Evolutionary conservation across 148 eudicot genomes (phyloP), one percentile per base, ranked within the genome.

Genomic region (Spergularia marina): DNA sequence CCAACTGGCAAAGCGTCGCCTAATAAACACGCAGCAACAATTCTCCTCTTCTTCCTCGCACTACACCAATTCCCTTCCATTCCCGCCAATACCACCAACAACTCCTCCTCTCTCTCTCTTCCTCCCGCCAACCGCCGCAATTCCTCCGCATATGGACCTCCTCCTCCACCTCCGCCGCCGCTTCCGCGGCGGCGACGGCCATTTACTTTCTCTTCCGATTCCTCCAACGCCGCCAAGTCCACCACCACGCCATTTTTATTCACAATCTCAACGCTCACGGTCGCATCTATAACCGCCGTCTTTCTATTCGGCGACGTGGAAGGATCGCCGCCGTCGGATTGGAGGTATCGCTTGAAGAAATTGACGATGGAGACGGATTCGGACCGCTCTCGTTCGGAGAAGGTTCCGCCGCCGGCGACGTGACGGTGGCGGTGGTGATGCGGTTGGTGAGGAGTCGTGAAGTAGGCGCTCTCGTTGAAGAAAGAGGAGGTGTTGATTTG

Each of bases 31-130:
- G 90, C 88, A 4, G 78, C 82, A 2, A 87, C 79, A 34, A 87
- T 63, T 61, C 79, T 85, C 51, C 86, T 83, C 74, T 82, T 87
- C 90, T 80, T 87, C 68, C 90, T 83, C 57, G 63, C 55, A 71
- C 88, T 85, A 61, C 90, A 84, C 90, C 90, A 87, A 7, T 79
- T 57, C 36, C 90, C 90, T 20, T 85, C 79, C 36, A 87, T 74
- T 15, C 53, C 78, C 54, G 70, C 82, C 85, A 87, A 54, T 60
- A 85, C 57, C 61, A 76, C 81, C 62, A 87, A 40, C 81, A 79
- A 66, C 39, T 83, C 86, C 61, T 83, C 88, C 16, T 83, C 80
- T 9, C 51, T 85, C 68, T 72, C 79, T 78, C 76, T 81, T 12
- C 89, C 88, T 18, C 36, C 73, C 7, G 83, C 82, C 76, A 83